phyloP scores from a whole-genome alignment of 2,329 filamentous ascomycete genomes.

The Talaromyces sp. region DNA sequence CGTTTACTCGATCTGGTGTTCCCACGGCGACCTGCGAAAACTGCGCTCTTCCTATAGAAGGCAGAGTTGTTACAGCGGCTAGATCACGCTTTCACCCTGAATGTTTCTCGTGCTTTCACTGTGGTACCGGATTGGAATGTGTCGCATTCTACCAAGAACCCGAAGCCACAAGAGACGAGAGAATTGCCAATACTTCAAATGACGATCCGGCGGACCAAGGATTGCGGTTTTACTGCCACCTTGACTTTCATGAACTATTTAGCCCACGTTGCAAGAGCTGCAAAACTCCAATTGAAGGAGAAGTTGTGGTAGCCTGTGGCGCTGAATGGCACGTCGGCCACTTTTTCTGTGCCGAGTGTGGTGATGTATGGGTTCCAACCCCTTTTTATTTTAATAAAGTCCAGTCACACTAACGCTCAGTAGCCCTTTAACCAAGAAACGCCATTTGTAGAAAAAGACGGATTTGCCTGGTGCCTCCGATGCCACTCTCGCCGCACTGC shows the following conservation, averaged over 20 bases:
- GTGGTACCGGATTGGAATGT: slow-evolving; percentile 82
- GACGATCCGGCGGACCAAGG: slow-evolving; percentile 59
- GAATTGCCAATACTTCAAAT: slow-evolving; percentile 62
- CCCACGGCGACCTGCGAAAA: slow-evolving; percentile 75
- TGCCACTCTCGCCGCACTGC: slow-evolving; percentile 91
- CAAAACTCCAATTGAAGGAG: slow-evolving; percentile 91
- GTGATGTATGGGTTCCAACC: slow-evolving; percentile 54
- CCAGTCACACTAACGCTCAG: background rate
- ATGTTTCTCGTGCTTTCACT: slow-evolving; percentile 87
- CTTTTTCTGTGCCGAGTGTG: slow-evolving; percentile 98
- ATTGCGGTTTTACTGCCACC: slow-evolving; percentile 88
- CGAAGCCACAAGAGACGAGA: slow-evolving; percentile 62
- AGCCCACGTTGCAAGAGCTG: slow-evolving; percentile 92
- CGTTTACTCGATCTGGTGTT: slow-evolving; percentile 44
- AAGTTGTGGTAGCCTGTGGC: slow-evolving; percentile 89
- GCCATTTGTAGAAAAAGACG: slow-evolving; percentile 95
- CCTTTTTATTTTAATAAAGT: background rate
- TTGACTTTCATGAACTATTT: slow-evolving; percentile 97
- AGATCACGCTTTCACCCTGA: slow-evolving; percentile 85
- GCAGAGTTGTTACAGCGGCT: slow-evolving; percentile 79
- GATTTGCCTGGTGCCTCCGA: slow-evolving; percentile 91
- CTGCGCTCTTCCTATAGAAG: slow-evolving; percentile 79
- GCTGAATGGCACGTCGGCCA: slow-evolving; percentile 96
- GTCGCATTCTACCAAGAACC: slow-evolving; percentile 96
- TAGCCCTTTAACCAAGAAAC: slow-evolving; percentile 56